A percentile compares a stretch with the other conserved stretches of the same genome.
Conservation (phyloP, 305 asterid species). For the Rubia peregrina region DNA sequence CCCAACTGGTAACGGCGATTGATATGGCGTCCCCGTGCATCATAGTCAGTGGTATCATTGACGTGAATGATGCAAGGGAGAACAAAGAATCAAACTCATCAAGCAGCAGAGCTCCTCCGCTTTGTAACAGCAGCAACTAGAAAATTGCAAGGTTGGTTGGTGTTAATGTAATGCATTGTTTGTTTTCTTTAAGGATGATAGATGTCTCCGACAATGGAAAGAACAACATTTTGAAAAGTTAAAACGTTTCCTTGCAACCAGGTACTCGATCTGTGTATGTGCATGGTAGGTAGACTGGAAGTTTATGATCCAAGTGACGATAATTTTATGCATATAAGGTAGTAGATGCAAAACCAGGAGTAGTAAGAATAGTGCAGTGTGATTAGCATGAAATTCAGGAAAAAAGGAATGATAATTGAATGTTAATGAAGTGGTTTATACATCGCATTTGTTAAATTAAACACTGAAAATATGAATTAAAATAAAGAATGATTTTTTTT, state of each 20-base stretch:
- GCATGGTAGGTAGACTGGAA: background rate
- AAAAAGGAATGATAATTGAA: no score
- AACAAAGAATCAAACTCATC: no score
- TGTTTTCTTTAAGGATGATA: conserved; percentile 2
- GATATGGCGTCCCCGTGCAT: no score
- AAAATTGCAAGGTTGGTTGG: background rate
- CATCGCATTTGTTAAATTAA: no score
- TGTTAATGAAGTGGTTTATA: no score
- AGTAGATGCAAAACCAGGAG: conserved; percentile 18
- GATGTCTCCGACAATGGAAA: conserved; percentile 5
- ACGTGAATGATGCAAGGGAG: background rate
- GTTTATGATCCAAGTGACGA: background rate
- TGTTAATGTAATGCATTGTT: background rate
- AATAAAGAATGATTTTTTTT: no score
- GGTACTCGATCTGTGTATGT: background rate
- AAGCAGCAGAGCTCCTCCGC: no score
- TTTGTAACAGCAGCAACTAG: no score
- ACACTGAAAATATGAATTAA: no score
- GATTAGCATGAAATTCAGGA: background rate
- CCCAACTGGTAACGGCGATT: no score
- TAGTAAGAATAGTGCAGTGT: conserved; percentile 19
- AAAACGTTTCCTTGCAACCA: background rate
- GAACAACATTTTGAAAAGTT: conserved; percentile 6
- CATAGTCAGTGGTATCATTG: no score
- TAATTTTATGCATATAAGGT: conserved; percentile 14